Conservation (phyloP, 345 rosid species). For the Eucalyptus decipiens region DNA sequence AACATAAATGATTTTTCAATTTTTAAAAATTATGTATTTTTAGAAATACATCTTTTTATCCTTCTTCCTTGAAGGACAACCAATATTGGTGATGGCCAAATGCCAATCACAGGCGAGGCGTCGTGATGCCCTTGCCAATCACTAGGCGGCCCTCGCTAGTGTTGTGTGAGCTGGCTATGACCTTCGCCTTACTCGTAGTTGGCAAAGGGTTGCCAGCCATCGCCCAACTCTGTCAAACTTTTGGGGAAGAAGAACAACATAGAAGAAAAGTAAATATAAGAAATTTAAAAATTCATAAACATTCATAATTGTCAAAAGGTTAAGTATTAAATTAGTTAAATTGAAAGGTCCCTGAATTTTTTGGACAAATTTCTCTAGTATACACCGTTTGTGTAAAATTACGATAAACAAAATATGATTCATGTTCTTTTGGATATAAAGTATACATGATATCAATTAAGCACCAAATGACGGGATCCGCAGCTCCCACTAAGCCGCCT, state of each 20-base stretch:
- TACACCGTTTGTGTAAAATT: background rate
- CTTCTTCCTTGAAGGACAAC: background rate
- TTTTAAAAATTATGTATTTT: too few relatives aligned
- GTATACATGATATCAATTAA: background rate
- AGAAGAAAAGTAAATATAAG: background rate
- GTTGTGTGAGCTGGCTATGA: background rate
- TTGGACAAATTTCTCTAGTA: background rate
- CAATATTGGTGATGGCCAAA: background rate
- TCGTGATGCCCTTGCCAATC: background rate
- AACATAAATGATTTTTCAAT: background rate
- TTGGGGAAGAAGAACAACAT: background rate
- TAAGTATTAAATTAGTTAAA: too few relatives aligned
- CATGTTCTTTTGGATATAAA: background rate
- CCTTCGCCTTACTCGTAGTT: rapidly evolving
- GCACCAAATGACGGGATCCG: background rate
- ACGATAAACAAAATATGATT: background rate
- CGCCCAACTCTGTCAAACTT: rapidly evolving
- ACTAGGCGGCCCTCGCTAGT: rapidly evolving
- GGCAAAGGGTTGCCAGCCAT: rapidly evolving
- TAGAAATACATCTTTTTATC: too few relatives aligned
- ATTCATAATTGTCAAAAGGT: too few relatives aligned
- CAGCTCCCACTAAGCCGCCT: background rate
- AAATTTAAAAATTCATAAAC: background rate
- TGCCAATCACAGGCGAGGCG: rapidly evolving
- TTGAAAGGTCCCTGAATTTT: background rate